These are phyloP conservation scores for Prunus fruticosa DNA, from an alignment of 306 rosid genomes.

Conservation along the genomic window DNA sequence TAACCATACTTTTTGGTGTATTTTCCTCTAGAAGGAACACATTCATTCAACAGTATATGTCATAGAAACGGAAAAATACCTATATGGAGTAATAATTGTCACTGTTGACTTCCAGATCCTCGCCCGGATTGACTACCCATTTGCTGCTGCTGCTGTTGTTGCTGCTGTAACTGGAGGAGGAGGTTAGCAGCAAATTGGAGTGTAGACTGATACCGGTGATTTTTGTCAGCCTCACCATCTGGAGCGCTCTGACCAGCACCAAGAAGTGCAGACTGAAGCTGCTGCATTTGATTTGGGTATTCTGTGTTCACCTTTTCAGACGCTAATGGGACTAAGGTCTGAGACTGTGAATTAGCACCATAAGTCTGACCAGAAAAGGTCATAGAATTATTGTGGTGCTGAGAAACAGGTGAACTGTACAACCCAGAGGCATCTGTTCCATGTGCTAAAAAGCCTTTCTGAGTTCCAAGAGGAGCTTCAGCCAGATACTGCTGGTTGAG, in stretches of 20 bases:
- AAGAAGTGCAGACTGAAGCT: constrained; percentile 51
- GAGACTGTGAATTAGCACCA: constrained; percentile 54
- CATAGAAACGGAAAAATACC: constrained; percentile 41
- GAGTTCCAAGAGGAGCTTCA: constrained; percentile 46
- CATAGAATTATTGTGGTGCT: constrained; percentile 45
- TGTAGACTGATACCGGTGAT: constrained; percentile 77
- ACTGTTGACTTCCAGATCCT: constrained; percentile 77
- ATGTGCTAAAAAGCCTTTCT: constrained; percentile 48
- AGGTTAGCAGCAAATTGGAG: constrained; percentile 97
- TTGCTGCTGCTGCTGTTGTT: constrained; percentile 53
- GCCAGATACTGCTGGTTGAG: constrained; percentile 56
- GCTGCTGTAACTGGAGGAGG: constrained; percentile 90
- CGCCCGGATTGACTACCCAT: constrained; percentile 47
- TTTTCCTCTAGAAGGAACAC: constrained; percentile 8
- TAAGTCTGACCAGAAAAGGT: constrained; percentile 52
- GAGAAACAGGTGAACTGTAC: constrained; percentile 59
- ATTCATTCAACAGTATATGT: constrained; percentile 6
- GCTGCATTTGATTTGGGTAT: constrained; percentile 60
- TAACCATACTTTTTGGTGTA: constrained; percentile 6
- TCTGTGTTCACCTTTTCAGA: constrained; percentile 58
- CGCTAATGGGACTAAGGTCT: constrained; percentile 41
- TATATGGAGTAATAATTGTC: constrained; percentile 33
- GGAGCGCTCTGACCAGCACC: constrained; percentile 63
- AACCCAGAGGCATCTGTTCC: constrained; percentile 61
- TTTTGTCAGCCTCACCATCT: constrained; percentile 87